Evolutionary conservation across 164 flowering plant genomes (phyloP), one percentile per base, ranked within the genome.

Genomic region (Sedum album): DNA sequence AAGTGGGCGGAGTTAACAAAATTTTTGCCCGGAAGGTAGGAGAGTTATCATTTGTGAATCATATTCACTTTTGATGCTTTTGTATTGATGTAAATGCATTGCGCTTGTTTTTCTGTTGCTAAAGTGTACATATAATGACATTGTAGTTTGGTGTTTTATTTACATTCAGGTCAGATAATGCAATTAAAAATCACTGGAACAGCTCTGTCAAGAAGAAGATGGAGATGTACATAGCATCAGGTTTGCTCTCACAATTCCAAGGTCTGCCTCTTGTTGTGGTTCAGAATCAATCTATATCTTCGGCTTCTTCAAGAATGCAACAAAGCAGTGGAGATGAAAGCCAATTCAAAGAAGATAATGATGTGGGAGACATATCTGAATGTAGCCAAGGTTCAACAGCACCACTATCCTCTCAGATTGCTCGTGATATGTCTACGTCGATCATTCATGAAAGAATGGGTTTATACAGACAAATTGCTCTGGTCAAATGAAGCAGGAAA

Each of bases 131-230:
- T 31, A 6, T 35, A 18, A 35, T 41, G 28, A 36, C 42, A 10
- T 35, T 33, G 35, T 20, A 13, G 13, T 17, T 26, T 57, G 33
- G 62, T 57, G 2, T 3, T 14, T 14, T 28, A 57, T 70, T 73
- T 57, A 48, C 14, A 63, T 63, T 80, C 95, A 95, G 99, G 92
- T 80, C 97, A 66, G 99, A 95, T 85, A 95, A 95, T 88, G 82
- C 97, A n/a, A 95, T 95, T 70, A 95, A 95, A 80, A 95, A 95
- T 75, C 99, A 95, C 65, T 95, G 99, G 99, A 86, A 94, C 80
- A 88, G 95, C 78, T 94, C 99, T 41, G 96, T 94, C 20, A 91
- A 88, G 73, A 94, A 91, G 88, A 94, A 90, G 79, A 41, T 91
- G 76, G 96, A 86, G 60, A 82, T 89, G 20, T 94, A 88, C 76